Evolutionary conservation across 2,329 filamentous ascomycete genomes (phyloP), one percentile per base, ranked within the genome.

Genomic region (Fusarium concolor): DNA sequence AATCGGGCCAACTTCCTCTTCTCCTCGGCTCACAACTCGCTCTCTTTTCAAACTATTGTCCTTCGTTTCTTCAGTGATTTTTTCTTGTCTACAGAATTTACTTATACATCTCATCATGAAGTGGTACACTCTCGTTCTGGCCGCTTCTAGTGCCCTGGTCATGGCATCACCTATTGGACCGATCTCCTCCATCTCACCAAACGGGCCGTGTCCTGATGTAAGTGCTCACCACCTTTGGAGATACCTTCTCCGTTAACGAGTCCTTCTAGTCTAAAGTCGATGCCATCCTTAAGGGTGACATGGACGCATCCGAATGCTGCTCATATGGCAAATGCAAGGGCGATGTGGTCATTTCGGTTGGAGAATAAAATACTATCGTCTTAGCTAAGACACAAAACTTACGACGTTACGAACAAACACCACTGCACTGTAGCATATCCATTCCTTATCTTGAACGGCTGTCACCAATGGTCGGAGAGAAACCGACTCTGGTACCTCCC

Each of bases 281-380:
- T 62, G 76, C 76, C 15, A 87, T 87, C 38, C 79, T 87, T 45
- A 81, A 76, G 28, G 84, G 84, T 53, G 74, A 80, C 28, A 77
- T 84, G 61, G 78, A 80, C 20, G 79, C 83, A n/a, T 81, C 84
- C 28, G 81, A 76, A 14, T 87, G 85, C 74, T 87, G 85, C 74
- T 83, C 82, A n/a, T 86, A 86, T 64, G 85, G 85, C 49, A 77
- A 77, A 33, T 87, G 85, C 76, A 82, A 83, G 56, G 81, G 81
- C 53, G 81, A 85, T 60, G 82, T 86, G 46, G 82, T 86, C 42
- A 71, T 85, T 51, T 79, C 79, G 11, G 83, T 84, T 74, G 79
- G 77, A 53, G 79, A 73, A 71, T 43, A 70, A 69, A 14, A 37
- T 26, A 38, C 39, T 9, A 52, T 26, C 11, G 24, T 38, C n/a